Percentiles rank a stretch among this genome's conserved stretches.
Conservation (phyloP, 108 stramenopile species). For the Hondaea fermentalgiana region DNA sequence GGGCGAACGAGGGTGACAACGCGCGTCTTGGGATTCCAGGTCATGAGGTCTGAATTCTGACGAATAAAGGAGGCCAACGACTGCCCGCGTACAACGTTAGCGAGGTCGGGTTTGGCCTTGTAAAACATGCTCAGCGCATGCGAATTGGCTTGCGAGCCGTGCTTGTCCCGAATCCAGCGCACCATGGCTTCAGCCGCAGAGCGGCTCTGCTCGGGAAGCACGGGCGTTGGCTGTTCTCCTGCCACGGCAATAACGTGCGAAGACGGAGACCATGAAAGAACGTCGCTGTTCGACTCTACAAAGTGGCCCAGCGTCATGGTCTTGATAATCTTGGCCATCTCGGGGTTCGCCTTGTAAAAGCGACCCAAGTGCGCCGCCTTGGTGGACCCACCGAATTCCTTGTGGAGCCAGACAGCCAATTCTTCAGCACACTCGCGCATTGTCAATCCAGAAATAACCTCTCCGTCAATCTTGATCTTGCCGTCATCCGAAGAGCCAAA, state of each 20-base stretch:
- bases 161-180: neutral
- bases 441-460: neutral
- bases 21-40: neutral
- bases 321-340: neutral
- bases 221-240: neutral
- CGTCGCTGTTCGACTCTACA: neutral
- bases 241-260: neutral
- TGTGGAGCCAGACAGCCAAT: neutral
- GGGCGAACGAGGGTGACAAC: neutral
- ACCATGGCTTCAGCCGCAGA: neutral
- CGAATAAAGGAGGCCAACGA: neutral
- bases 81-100: neutral
- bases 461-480: neutral
- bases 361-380: neutral
- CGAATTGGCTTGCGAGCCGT: neutral
- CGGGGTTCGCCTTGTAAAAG: neutral
- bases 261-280: neutral
- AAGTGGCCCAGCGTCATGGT: neutral
- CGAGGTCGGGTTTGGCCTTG: neutral
- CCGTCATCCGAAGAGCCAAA: too few relatives aligned
- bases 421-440: neutral
- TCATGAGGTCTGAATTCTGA: neutral
- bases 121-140: neutral
- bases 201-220: neutral
- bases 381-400: neutral